Percentiles rank a stretch among this genome's conserved stretches.
Evolutionary conservation across 208 protist genomes (phyloP).

Genomic region (Leptomonas seymouri): DNA sequence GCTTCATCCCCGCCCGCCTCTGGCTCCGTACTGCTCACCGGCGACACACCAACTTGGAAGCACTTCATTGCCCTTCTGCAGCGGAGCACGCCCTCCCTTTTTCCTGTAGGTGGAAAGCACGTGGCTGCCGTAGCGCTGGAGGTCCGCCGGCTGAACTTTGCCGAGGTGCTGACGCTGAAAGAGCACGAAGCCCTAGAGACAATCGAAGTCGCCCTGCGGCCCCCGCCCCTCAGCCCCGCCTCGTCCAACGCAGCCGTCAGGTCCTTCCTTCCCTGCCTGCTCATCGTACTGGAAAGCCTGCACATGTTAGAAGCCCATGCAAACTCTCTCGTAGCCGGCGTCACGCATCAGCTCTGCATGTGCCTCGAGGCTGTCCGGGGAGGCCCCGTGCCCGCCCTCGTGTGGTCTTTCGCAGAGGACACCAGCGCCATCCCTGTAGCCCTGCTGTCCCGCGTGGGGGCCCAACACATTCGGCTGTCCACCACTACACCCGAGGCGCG

Average conservation of each 20-base stretch:
- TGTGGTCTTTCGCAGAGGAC: conserved; percentile 34
- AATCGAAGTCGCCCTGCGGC: conserved; percentile 34
- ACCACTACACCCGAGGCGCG: conserved; percentile 36
- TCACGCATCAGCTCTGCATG: conserved; percentile 51
- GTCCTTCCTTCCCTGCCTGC: conserved; percentile 24
- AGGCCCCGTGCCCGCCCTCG: not conserved
- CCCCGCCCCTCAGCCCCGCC: conserved; percentile 13
- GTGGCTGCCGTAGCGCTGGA: conserved; percentile 30
- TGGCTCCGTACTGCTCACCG: conserved; percentile 19
- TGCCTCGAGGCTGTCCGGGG: conserved; percentile 45
- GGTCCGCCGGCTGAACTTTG: conserved; percentile 43
- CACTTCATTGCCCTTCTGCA: conserved; percentile 22
- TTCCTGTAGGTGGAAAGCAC: conserved; percentile 8
- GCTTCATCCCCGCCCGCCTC: not conserved
- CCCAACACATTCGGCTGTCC: conserved; percentile 37
- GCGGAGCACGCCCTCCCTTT: conserved; percentile 11
- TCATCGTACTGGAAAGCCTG: conserved; percentile 46
- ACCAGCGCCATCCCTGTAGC: conserved; percentile 5
- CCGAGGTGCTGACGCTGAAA: conserved; percentile 48
- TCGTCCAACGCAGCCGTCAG: not conserved
- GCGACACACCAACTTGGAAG: conserved; percentile 20
- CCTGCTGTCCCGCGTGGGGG: conserved; percentile 15
- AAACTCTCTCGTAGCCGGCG: conserved; percentile 40
- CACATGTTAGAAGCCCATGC: conserved; percentile 44
- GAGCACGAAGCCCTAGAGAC: conserved; percentile 51